A percentile compares a stretch with the other conserved stretches of the same genome.
phyloP scores from a whole-genome alignment of 805 yeast genomes.

The Kodamaea kaohsiungensis region DNA sequence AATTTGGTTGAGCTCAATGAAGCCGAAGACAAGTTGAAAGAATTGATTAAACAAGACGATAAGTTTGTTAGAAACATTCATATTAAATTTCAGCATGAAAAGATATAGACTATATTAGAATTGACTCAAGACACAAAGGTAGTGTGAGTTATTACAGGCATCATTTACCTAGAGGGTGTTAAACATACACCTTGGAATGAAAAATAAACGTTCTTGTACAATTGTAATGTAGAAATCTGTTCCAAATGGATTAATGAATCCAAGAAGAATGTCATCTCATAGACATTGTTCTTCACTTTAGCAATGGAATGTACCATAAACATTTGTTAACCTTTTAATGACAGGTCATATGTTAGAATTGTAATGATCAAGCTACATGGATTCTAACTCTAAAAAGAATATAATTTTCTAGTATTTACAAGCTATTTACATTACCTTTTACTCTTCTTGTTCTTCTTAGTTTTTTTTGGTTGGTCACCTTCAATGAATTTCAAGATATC shows the following conservation, averaged over 20 bases:
- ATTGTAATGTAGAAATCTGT: no score
- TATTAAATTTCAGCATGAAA: constrained; percentile 34
- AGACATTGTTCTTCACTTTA: no score
- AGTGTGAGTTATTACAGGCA: background rate
- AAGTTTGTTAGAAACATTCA: constrained; percentile 45
- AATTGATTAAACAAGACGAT: constrained; percentile 36
- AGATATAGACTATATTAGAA: background rate
- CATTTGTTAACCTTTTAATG: no score
- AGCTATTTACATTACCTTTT: constrained; percentile 9
- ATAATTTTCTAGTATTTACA: background rate
- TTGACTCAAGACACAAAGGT: background rate
- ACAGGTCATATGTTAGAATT: no score
- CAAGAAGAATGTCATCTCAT: no score
- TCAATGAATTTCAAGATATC: constrained; percentile 72
- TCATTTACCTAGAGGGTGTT: background rate
- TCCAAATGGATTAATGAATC: no score
- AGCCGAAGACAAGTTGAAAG: constrained; percentile 34
- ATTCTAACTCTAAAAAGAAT: background rate
- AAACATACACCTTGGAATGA: background rate
- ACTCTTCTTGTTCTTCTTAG: constrained; percentile 10
- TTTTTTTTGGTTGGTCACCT: constrained; percentile 38
- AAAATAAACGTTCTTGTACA: background rate
- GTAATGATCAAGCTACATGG: background rate
- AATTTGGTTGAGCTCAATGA: constrained; percentile 29
- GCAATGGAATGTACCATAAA: no score